Conservation (phyloP, 345 rosid genomes). For the Boechera divaricarpa region DNA sequence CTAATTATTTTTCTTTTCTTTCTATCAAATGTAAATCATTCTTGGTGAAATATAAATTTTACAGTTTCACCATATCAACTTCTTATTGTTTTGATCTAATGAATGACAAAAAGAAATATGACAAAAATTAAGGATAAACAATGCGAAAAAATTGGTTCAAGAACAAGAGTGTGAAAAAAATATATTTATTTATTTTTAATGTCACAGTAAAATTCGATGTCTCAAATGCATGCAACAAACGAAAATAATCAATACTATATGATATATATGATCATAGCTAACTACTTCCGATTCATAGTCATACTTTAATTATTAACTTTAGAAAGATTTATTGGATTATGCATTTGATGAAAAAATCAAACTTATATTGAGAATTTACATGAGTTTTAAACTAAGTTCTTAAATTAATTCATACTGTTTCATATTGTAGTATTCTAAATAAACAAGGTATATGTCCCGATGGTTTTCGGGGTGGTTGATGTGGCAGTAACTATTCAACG, state of each 20-base stretch:
- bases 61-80: conserved; percentile 11
- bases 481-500: too few relatives aligned
- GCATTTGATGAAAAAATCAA: not conserved
- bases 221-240: too few relatives aligned
- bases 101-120: not conserved
- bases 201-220: too few relatives aligned
- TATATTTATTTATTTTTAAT: too few relatives aligned
- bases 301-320: not conserved
- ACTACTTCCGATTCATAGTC: not conserved
- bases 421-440: too few relatives aligned
- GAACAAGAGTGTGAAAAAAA: not conserved
- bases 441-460: too few relatives aligned
- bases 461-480: too few relatives aligned
- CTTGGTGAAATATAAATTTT: conserved; percentile 7
- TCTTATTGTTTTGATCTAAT: not conserved
- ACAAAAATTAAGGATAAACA: not conserved
- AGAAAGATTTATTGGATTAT: not conserved
- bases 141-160: not conserved
- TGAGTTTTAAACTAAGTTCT: too few relatives aligned
- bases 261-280: not conserved
- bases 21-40: conserved; percentile 7
- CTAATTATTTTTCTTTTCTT: not conserved
- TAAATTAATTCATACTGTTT: too few relatives aligned
- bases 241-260: not conserved
- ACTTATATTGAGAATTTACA: not conserved